Percentiles rank a stretch among this genome's conserved stretches.
Evolutionary conservation across 2,329 filamentous ascomycete genomes (phyloP).

Genomic region (Talaromyces atroroseus): DNA sequence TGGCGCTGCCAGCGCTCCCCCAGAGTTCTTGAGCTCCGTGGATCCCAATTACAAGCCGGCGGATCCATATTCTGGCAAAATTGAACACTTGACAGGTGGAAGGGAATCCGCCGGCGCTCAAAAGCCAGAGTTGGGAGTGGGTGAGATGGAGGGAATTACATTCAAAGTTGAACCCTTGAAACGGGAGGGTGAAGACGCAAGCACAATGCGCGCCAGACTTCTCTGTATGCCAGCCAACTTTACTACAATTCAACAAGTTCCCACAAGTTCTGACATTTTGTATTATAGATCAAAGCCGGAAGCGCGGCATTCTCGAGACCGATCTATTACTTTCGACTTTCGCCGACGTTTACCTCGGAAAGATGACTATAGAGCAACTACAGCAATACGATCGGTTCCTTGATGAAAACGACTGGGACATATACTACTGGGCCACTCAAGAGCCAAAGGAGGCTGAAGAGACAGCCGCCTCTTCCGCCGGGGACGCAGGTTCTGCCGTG

Average conservation of each 20-base stretch:
- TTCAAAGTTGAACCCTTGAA: constrained; percentile 90
- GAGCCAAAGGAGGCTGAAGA: constrained; percentile 55
- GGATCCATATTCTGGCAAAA: constrained; percentile 57
- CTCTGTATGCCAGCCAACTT: constrained; percentile 47
- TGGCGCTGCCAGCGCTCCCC: constrained; percentile 52
- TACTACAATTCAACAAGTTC: neutral
- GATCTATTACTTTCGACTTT: constrained; percentile 96
- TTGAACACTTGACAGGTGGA: constrained; percentile 60
- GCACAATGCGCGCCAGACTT: constrained; percentile 83
- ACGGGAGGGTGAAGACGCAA: constrained; percentile 72
- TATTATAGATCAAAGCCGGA: constrained; percentile 80
- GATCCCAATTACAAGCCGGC: constrained; percentile 54
- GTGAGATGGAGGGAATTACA: constrained; percentile 77
- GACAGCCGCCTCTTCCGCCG: constrained; percentile 26
- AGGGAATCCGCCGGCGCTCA: constrained; percentile 50
- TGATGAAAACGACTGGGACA: constrained; percentile 99
- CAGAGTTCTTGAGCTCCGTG: constrained; percentile 55
- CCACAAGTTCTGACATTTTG: neutral
- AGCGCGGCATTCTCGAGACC: constrained; percentile 90
- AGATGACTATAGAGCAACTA: constrained; percentile 69
- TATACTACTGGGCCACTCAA: constrained; percentile 99
- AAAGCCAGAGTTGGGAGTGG: constrained; percentile 68
- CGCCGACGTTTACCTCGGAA: constrained; percentile 68
- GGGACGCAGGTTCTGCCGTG: constrained; percentile 17
- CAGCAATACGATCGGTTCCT: constrained; percentile 85